Conservation (phyloP, 768 basidiomycete species). For the Amanita polypyramis region DNA sequence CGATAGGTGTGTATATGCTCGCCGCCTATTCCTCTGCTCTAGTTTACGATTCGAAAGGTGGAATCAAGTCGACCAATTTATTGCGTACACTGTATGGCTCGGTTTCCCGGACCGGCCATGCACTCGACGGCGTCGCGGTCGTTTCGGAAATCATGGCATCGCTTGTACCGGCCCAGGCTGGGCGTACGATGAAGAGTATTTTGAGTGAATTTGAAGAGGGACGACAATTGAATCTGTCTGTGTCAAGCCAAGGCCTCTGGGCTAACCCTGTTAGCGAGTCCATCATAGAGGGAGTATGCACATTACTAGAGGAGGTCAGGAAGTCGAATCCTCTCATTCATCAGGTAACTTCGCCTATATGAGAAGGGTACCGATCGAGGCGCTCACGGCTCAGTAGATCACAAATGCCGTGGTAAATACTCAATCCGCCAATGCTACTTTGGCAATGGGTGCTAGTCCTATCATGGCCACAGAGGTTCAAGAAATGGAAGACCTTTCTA, state of each 20-base stretch:
- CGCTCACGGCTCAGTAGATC: slow-evolving; percentile 37
- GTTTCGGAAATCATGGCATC: slow-evolving; percentile 82
- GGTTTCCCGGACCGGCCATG: slow-evolving; percentile 42
- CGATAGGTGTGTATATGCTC: slow-evolving; percentile 53
- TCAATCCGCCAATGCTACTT: slow-evolving; percentile 83
- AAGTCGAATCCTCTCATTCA: slow-evolving; percentile 64
- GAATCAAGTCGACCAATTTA: slow-evolving; percentile 74
- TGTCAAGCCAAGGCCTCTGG: not conserved
- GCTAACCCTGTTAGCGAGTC: not conserved
- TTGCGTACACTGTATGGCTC: slow-evolving; percentile 67
- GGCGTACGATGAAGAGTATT: slow-evolving; percentile 32
- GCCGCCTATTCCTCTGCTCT: not conserved
- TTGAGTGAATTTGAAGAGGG: slow-evolving; percentile 32
- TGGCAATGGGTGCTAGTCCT: slow-evolving; percentile 82
- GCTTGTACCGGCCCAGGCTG: slow-evolving; percentile 37
- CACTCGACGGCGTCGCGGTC: slow-evolving; percentile 77
- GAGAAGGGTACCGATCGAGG: not conserved
- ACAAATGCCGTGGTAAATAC: slow-evolving; percentile 84
- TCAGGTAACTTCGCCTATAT: slow-evolving; percentile 36
- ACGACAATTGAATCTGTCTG: not conserved
- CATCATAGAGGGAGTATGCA: slow-evolving; percentile 33
- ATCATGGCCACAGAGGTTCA: slow-evolving; percentile 85
- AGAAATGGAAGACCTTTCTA: slow-evolving; percentile 75
- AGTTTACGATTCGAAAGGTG: slow-evolving; percentile 37
- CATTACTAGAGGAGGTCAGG: slow-evolving; percentile 42